Evolutionary conservation across 805 yeast species (phyloP), one percentile per base, ranked within the genome.

Genomic region (Hanseniaspora singularis): DNA sequence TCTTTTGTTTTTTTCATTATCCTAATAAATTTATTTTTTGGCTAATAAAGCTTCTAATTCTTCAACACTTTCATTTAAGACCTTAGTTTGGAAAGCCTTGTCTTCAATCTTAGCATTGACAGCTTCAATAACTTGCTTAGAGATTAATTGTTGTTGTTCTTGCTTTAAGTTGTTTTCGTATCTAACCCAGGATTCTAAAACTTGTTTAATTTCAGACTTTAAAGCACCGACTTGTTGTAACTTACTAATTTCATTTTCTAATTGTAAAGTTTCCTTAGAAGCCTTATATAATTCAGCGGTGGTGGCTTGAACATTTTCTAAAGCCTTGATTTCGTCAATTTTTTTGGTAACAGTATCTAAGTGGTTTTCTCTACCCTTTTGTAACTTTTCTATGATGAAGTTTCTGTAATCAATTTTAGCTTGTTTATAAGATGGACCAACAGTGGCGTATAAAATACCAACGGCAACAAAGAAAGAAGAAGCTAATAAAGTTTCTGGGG

Each of bases 101-200:
- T 81, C 81, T 58, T 72, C 68, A 57, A 92, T 68, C 69, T 86
- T 92, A 66, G 80, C 69, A 73, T 84, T 78, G 60, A 89, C 92
- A 73, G 85, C 87, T 47, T 87, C 71, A 64, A 87, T 83, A 54
- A 92, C 95, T 50, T 87, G 61, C 62, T 82, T 70, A 56, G 94
- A 78, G 60, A 92, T 79, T 68, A 85, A 95, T 68, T 79, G 76
- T 75, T 92, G 98, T 75, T 92, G 95, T 63, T 78, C 70, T 73
- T 86, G 95, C 73, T 96, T 89, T 57, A 88, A 92, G 65, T 86
- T 87, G 57, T 85, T 81, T 74, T 92, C 98, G 69, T 83, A 84
- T 77, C 97, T 85, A 59, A 88, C 96, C 98, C 98, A 92, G 14
- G 97, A 86, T 71, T 92, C 98, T 64, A 92, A 78, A 51, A 89